Evolutionary conservation across 192 early-diverging fungal species (phyloP), one percentile per base, ranked within the genome.

Genomic region (Coemansia furcata): DNA sequence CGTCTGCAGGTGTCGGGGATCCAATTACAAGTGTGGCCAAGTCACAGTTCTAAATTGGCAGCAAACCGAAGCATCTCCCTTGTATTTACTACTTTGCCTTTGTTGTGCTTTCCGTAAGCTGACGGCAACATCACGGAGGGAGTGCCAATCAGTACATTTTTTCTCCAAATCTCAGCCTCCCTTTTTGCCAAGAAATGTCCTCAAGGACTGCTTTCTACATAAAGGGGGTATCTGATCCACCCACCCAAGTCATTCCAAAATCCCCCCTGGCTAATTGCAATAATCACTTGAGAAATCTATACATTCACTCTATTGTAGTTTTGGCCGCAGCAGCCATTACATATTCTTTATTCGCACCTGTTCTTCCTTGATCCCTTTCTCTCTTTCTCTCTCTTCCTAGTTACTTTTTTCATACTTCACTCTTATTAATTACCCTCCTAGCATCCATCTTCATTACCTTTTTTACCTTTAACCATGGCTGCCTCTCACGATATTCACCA

Each of bases 61-160:
- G 32, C 26, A 46, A 9, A 43, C 32, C 21, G 35, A 47, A n/a
- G 23, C 23, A 44, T 60, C 35, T 11, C 37, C 32, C 26, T 19
- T 5, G 6, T 44, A 44, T 62, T 36, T 32, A 36, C 12, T 62
- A 46, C 40, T 23, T 14, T 21, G 23, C 19, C 32, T 35, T 52
- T 65, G 21, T 47, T 63, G 44, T 47, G 62, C 43, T 40, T 47
- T 47, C 49, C 43, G 54, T 57, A 30, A 57, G 54, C 54, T 66
- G 55, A 66, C 65, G 19, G 54, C 26, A 66, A 39, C 64, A 66
- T 44, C 39, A 40, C 6, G 23, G 54, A 30, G 54, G 54, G 54
- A 33, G 29, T 54, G 38, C 36, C 35, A 38, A 38, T 38, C 58
- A 19, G 37, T 46, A 12, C 12, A 4, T 19, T 19, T 19, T 19